A percentile compares a stretch with the other conserved stretches of the same genome.
phyloP scores from a whole-genome alignment of 129 eudicot genomes.

The Dittrichia graveolens region DNA sequence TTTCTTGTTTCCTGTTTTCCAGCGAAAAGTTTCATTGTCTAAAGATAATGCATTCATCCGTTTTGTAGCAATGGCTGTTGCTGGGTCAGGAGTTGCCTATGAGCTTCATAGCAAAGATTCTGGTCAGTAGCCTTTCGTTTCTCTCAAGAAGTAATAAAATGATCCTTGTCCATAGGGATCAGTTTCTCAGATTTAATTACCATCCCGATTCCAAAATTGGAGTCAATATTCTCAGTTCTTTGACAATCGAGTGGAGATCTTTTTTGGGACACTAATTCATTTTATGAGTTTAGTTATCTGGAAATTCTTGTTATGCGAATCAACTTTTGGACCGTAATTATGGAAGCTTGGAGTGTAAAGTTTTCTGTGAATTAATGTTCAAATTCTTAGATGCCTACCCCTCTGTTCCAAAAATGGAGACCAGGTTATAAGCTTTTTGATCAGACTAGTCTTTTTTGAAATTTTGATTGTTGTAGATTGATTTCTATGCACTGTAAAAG shows the following conservation, averaged over 20 bases:
- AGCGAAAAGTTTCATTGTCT: slow-evolving; percentile 44
- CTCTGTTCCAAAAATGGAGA: not conserved
- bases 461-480: not conserved
- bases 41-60: slow-evolving; percentile 41
- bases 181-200: not conserved
- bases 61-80: slow-evolving; percentile 51
- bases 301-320: no score
- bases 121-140: slow-evolving; percentile 35
- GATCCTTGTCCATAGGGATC: not conserved
- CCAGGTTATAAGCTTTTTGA: not conserved
- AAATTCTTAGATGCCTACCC: not conserved
- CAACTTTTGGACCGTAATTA: not conserved
- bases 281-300: not conserved
- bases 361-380: not conserved
- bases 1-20: slow-evolving; percentile 24
- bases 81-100: slow-evolving; percentile 58
- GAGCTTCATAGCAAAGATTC: slow-evolving; percentile 29
- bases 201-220: not conserved
- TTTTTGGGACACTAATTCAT: not conserved
- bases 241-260: not conserved
- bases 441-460: not conserved
- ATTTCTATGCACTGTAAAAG: not conserved
- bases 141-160: not conserved
- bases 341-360: not conserved
- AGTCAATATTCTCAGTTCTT: not conserved